These are phyloP conservation scores for Penicillium expansum DNA, from an alignment of 2,329 filamentous ascomycete genomes.

Conservation along the genomic window DNA sequence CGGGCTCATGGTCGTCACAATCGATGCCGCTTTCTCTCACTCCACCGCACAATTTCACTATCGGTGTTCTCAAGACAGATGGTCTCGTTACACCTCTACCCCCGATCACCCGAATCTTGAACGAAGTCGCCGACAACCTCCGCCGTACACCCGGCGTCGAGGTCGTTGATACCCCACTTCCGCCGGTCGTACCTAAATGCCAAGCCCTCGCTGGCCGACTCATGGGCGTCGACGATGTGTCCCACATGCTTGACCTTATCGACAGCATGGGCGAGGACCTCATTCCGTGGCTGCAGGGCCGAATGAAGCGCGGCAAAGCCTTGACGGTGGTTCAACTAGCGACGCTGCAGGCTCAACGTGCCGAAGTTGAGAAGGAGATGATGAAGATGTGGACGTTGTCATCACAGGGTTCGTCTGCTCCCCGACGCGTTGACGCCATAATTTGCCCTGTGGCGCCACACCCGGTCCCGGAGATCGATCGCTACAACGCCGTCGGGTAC, in stretches of 20 bases:
- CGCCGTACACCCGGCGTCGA: constrained; percentile 47
- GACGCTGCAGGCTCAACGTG: constrained; percentile 53
- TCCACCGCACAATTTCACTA: constrained; percentile 33
- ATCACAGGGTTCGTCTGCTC: constrained; percentile 2
- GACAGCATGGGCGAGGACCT: constrained; percentile 56
- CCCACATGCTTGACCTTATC: constrained; percentile 56
- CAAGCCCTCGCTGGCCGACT: constrained; percentile 58
- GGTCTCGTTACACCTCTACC: constrained; percentile 40
- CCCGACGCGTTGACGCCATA: constrained; percentile 55
- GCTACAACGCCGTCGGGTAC: constrained; percentile 62
- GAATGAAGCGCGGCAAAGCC: constrained; percentile 50
- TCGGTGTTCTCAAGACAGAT: constrained; percentile 44
- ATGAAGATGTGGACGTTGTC: constrained; percentile 54
- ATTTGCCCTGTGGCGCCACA: constrained; percentile 64
- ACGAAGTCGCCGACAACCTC: constrained; percentile 40
- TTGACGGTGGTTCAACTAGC: constrained; percentile 50
- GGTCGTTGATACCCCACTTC: constrained; percentile 57
- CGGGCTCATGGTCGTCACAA: constrained; percentile 39
- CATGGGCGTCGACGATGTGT: constrained; percentile 58
- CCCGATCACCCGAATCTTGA: constrained; percentile 40
- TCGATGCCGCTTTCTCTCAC: constrained; percentile 17
- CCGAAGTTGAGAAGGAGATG: constrained; percentile 55
- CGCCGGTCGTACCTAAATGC: constrained; percentile 52
- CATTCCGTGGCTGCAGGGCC: constrained; percentile 57
- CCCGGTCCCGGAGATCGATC: constrained; percentile 60